Evolutionary conservation across 257 asterid genomes (phyloP).

Genomic region (Petunia axillaris): DNA sequence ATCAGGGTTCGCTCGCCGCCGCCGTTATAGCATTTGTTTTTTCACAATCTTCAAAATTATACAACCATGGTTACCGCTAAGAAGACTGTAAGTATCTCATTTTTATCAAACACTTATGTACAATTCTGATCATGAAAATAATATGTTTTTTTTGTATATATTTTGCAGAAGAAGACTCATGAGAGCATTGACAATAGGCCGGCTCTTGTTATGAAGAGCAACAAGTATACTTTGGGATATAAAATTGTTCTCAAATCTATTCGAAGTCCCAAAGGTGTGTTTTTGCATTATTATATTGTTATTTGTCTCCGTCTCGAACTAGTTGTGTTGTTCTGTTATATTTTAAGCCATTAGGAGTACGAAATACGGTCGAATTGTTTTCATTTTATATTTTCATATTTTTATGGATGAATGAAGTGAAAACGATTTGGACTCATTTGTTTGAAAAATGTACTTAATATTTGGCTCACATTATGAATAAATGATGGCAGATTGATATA

Average conservation of each 20-base stretch:
- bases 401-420: too few relatives aligned
- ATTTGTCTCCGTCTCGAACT: too few relatives aligned
- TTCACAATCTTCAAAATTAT: background rate
- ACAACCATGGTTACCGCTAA: constrained; percentile 49
- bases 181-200: constrained; percentile 78
- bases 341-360: too few relatives aligned
- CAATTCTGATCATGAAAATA: too few relatives aligned
- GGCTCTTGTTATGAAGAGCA: constrained; percentile 81
- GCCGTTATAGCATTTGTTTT: background rate
- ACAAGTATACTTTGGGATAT: constrained; percentile 62
- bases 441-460: too few relatives aligned
- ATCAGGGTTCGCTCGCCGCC: background rate
- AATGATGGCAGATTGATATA: too few relatives aligned
- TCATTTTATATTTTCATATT: too few relatives aligned
- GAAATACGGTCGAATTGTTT: too few relatives aligned
- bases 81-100: constrained; percentile 48
- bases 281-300: background rate
- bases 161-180: constrained; percentile 67
- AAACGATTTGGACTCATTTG: too few relatives aligned
- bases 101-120: background rate
- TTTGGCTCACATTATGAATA: too few relatives aligned
- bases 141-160: too few relatives aligned
- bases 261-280: constrained; percentile 50
- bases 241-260: constrained; percentile 56
- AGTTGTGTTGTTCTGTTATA: too few relatives aligned